phyloP scores from a whole-genome alignment of 768 basidiomycete genomes.

The Nidula microcarpa region DNA sequence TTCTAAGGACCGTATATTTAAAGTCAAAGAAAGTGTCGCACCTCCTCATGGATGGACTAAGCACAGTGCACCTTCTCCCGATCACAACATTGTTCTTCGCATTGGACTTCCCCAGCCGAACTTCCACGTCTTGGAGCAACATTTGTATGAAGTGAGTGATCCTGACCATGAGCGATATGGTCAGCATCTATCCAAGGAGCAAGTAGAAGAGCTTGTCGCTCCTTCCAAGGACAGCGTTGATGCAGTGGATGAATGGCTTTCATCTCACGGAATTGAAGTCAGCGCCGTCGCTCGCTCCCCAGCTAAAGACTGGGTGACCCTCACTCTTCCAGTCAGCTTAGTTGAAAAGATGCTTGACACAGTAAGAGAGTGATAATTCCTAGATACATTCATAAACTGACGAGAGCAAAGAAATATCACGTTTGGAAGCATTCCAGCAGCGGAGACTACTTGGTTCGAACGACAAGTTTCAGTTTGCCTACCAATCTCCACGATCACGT shows the following conservation, averaged over 20 bases:
- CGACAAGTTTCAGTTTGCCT: conserved; percentile 64
- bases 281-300: conserved; percentile 47
- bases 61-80: conserved; percentile 35
- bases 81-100: conserved; percentile 49
- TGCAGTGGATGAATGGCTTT: conserved; percentile 59
- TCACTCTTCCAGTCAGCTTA: too few species aligned
- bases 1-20: conserved; percentile 15
- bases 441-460: conserved; percentile 54
- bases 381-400: neutral
- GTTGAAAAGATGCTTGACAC: conserved; percentile 72
- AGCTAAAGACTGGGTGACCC: conserved; percentile 64
- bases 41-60: conserved; percentile 49
- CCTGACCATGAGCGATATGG: conserved; percentile 50
- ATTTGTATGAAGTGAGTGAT: conserved; percentile 54
- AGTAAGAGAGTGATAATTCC: conserved; percentile 10
- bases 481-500: conserved; percentile 52
- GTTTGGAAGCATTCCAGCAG: conserved; percentile 45
- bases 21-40: conserved; percentile 27
- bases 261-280: conserved; percentile 48
- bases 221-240: conserved; percentile 53
- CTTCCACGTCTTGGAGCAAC: conserved; percentile 43
- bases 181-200: conserved; percentile 57
- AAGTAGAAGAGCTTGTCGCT: conserved; percentile 59
- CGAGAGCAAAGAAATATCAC: conserved; percentile 42
- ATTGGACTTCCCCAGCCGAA: conserved; percentile 54